phyloP scores from a whole-genome alignment of 1,284 basidiomycete species.

The Moniliophthora roreri region DNA sequence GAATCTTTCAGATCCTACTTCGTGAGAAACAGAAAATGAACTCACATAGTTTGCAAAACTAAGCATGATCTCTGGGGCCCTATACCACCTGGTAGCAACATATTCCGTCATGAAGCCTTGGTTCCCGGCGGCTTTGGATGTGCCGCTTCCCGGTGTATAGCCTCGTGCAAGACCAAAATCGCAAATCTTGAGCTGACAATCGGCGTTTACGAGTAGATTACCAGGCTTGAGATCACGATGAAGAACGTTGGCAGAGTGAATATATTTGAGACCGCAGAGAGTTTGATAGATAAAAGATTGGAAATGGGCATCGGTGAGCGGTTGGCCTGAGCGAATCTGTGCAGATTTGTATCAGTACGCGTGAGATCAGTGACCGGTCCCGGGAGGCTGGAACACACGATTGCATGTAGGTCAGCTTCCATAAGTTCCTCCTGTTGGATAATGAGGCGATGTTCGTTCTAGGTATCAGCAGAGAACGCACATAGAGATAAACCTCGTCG shows the following conservation, averaged over 20 bases:
- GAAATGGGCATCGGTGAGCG: conserved; percentile 97
- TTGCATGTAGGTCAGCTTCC: conserved; percentile 99
- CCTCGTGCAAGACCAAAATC: conserved; percentile 98
- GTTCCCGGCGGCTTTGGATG: conserved; percentile 69
- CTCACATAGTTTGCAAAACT: conserved; percentile 94
- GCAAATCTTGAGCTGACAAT: conserved; percentile 98
- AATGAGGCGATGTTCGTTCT: not conserved
- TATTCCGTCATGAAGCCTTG: conserved; percentile 99
- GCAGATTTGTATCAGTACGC: conserved; percentile 3
- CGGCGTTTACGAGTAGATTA: conserved; percentile 95
- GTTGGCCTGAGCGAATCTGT: conserved; percentile 96
- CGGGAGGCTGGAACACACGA: conserved; percentile 54
- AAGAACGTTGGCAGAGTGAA: conserved; percentile 97
- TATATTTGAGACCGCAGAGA: conserved; percentile 97
- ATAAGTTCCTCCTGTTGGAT: conserved; percentile 85
- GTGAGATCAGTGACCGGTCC: not conserved
- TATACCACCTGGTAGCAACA: conserved; percentile 96
- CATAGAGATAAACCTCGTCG: conserved; percentile 94
- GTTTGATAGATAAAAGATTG: conserved; percentile 99
- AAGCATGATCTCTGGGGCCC: conserved; percentile 98
- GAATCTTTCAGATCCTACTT: conserved; percentile 4
- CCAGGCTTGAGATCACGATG: conserved; percentile 98
- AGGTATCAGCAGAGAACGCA: conserved; percentile 34
- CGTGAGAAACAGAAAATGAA: conserved; percentile 11
- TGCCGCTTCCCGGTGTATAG: conserved; percentile 80